Base-by-base conservation (phyloP, 164 flowering plant genomes). In the Nymphaea thermarum region DNA sequence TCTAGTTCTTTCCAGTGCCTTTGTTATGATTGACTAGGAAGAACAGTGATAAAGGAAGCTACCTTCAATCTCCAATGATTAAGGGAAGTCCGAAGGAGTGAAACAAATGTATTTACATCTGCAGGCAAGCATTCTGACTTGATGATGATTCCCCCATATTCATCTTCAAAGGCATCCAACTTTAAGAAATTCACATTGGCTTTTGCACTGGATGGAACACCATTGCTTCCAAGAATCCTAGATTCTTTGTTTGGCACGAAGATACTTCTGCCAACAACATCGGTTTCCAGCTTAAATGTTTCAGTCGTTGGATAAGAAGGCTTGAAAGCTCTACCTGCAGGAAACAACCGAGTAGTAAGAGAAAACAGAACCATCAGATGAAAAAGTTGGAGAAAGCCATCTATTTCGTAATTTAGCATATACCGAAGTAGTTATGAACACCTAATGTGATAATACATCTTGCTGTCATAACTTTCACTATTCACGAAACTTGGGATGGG, bases 61-160 rank as follows among this genome's bases (percentile, higher is more conserved):
- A 93, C 98, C 96, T 75, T 79, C 43, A 44, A 68, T 69, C 73
- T 87, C 98, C 98, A 90, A 10, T 77, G 81, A 47, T 82, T 77
- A 63, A 93, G 82, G 43, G 96, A 93, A 41, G 77, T 76, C 16
- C 68, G 86, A 62, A 93, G 86, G 6, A 63, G 43, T 18, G 84
- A 79, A 69, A 85, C 77, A 68, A 93, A 93, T 25, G 71, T 75
- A 41, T 63, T 62, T 2, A 90, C 76, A 69, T 82, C 79, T 55
- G 80, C 64, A 12, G 98, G 98, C 67, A 93, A 75, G 66, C 73
- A 78, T 43, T 80, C 80, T 3, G 91, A 74, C 71, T 93, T 77
- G 71, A 93, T 74, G 18, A 90, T 74, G 51, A 88, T 78, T 65
- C 96, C 98, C 2, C 75, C 93, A 69, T 93, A 93, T 66, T 80